Percentiles rank a stretch among this genome's conserved stretches.
These are phyloP conservation scores for Beauveria varroae DNA, from an alignment of 2,329 filamentous ascomycete species.

Conservation along the genomic window DNA sequence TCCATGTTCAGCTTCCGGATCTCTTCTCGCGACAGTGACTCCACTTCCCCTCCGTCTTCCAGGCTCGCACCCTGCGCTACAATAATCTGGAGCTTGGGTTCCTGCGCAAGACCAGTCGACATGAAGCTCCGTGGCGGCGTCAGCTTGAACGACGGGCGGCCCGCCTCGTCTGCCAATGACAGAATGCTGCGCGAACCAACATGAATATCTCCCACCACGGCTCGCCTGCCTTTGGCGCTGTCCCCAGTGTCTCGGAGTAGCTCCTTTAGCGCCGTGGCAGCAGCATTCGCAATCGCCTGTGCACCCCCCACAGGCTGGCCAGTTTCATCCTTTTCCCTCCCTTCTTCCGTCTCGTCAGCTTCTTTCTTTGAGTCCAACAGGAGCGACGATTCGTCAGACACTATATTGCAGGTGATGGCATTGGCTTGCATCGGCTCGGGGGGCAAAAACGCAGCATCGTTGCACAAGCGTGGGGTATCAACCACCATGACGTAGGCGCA, in stretches of 20 bases:
- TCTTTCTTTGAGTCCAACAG: not conserved
- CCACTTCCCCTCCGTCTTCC: constrained; percentile 54
- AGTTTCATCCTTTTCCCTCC: constrained; percentile 22
- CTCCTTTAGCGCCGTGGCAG: constrained; percentile 7
- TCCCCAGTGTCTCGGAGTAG: constrained; percentile 4
- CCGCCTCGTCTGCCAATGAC: constrained; percentile 37
- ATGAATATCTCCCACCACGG: constrained; percentile 45
- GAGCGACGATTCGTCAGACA: constrained; percentile 37
- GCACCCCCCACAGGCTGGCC: not conserved
- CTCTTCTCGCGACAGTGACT: constrained; percentile 56
- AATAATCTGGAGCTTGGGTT: constrained; percentile 26
- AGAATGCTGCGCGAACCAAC: constrained; percentile 45
- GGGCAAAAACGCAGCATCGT: constrained; percentile 78
- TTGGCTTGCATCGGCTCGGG: constrained; percentile 71
- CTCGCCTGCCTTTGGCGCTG: constrained; percentile 26
- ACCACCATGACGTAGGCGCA: constrained; percentile 92
- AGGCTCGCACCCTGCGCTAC: constrained; percentile 38
- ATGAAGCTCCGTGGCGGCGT: constrained; percentile 36
- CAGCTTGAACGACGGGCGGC: constrained; percentile 38
- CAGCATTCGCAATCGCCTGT: not conserved
- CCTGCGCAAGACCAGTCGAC: constrained; percentile 16
- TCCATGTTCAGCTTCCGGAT: constrained; percentile 61
- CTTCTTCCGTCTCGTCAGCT: constrained; percentile 34
- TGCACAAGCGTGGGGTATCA: constrained; percentile 80
- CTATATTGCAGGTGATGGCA: constrained; percentile 65